Evolutionary conservation across 164 flowering plant genomes (phyloP), one percentile per base, ranked within the genome.

Genomic region (Litsea cubeba): DNA sequence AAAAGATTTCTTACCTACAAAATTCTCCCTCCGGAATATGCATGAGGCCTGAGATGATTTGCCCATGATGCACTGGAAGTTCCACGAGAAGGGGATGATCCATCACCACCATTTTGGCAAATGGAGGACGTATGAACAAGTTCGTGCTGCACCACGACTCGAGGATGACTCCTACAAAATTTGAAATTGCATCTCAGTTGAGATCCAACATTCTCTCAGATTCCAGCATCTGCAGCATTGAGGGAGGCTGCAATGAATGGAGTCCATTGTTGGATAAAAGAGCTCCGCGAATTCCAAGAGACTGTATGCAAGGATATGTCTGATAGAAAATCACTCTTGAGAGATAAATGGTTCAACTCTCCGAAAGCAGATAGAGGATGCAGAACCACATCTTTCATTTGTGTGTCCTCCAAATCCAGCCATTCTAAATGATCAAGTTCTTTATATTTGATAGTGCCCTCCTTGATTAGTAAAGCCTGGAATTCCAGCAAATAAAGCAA

Each of bases 191-290:
- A 71, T 88, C 74, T 81, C 72, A 4, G 95, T 85, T 76, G 93
- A 76, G 66, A 95, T 93, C 99, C 98, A 95, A 78, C 97, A 91
- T 63, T 91, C 98, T 35, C 82, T 83, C 71, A 95, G 74, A 76
- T n/a, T 95, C 97, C 68, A 95, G 79, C 18, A 69, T 69, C 76
- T 80, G 79, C 28, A 95, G 82, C 30, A 78, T 69, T 40, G 77
- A 58, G 8, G 90, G 94, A 62, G 97, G 93, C 51, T 70, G 79
- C 76, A 92, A 92, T 4, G 83, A 77, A 35, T 71, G 76, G 24
- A 95, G 85, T 62, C 93, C 98, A 24, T 32, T 70, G 76, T 87
- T 78, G 23, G 94, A 86, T 76, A 95, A 76, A 64, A 95, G 89
- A 66, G 92, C 90, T 75, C 86, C 93, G 57, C 83, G 82, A 62